Percentiles rank a stretch among this genome's conserved stretches.
These are phyloP conservation scores for Zelonia costaricensis DNA, from an alignment of 208 protist genomes.

Conservation along the genomic window DNA sequence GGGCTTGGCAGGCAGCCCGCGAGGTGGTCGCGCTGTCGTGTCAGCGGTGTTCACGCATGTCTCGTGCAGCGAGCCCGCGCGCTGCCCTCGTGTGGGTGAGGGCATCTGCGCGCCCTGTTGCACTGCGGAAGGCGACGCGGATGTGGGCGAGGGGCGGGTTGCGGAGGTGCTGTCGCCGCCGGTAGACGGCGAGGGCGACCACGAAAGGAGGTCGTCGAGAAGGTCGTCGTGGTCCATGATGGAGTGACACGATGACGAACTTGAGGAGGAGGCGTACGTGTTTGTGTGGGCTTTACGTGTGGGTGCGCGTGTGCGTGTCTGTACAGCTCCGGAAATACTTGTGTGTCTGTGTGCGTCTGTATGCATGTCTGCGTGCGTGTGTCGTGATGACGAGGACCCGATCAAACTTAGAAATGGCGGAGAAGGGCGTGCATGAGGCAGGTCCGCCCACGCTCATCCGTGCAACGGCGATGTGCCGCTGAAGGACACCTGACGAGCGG, in stretches of 20 bases:
- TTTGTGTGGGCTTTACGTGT: conserved; percentile 1
- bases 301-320: background rate
- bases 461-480: too few species aligned
- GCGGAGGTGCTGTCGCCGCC: conserved; percentile 10
- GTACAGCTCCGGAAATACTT: too few species aligned
- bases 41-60: conserved; percentile 21
- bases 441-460: too few species aligned
- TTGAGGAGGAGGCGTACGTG: background rate
- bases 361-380: background rate
- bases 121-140: conserved; percentile 1
- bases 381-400: background rate
- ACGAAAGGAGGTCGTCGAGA: conserved; percentile 74
- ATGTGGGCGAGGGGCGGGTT: conserved; percentile 1
- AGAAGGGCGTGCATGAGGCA: too few species aligned
- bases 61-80: conserved; percentile 10
- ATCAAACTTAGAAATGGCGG: too few species aligned
- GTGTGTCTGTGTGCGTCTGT: background rate
- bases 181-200: conserved; percentile 12
- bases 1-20: background rate
- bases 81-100: background rate
- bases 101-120: too few species aligned
- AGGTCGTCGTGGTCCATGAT: conserved; percentile 49
- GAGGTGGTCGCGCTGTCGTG: too few species aligned
- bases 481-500: too few species aligned
- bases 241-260: too few species aligned